Evolutionary conservation across 768 basidiomycete genomes (phyloP), one percentile per base, ranked within the genome.

Genomic region (Leccinum rimulosum): DNA sequence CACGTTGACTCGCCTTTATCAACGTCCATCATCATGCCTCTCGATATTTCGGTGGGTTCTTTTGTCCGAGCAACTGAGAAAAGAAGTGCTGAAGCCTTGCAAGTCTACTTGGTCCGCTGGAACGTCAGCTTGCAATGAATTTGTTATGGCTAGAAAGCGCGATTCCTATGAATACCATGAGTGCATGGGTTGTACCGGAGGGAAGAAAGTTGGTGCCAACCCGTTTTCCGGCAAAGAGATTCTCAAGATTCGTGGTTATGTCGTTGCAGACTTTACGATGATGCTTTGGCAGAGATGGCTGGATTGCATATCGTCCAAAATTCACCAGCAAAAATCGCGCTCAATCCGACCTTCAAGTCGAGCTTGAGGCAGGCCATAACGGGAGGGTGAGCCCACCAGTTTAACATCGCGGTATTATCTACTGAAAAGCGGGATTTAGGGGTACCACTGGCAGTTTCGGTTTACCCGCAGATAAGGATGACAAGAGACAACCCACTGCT

Each of bases 61-160:
- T 28, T 54, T 17, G 25, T 53, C 51, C 6, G 9, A 49, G 11
- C 9, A 8, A 1, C 12, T 14, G 4, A 19, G 10, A 33, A 50
- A 47, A 19, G 19, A 55, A 36, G 15, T 15, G 52, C 59, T 65
- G 48, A 68, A 54, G 17, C 15, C 9, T 47, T 17, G 2, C 59
- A 57, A 94, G 93, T 55, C 77, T 96, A 27, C 74, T 97, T 38
- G 85, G 83, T 2, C 84, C 91, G 19, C 69, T 95, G 22, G 89
- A 94, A 67, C 80, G 92, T 56, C 94, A 96, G 69, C 77, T 95
- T 28, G 82, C 93, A 33, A 89, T 95, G 87, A 92, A 88, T 69
- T 70, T 94, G 55, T 77, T 96, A 8, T 97, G 95, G 94, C 79
- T 95, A 30, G 95, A 96, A 68, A 82, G 84, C 25, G 75, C 87